Evolutionary conservation across 2,329 filamentous ascomycete genomes (phyloP).

Genomic region (Tolypocladium nubicola): DNA sequence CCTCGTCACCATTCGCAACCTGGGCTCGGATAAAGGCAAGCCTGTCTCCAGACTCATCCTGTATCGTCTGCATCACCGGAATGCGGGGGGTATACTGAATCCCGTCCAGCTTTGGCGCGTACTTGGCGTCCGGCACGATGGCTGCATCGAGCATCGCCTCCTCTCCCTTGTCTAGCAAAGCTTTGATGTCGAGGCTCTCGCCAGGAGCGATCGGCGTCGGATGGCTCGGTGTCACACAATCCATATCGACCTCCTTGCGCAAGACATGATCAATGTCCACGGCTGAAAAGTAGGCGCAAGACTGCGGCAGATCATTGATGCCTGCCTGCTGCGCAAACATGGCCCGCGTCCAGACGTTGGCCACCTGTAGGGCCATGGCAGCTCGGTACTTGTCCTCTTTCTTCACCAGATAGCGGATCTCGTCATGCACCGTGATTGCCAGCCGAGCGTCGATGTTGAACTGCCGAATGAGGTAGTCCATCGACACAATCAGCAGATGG

Average conservation of each 20-base stretch:
- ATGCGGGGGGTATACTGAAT: constrained; percentile 60
- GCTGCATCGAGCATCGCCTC: constrained; percentile 58
- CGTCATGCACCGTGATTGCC: constrained; percentile 91
- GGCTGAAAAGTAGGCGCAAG: constrained; percentile 90
- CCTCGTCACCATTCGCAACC: constrained; percentile 62
- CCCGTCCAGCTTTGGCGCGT: constrained; percentile 46
- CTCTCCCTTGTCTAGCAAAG: constrained; percentile 65
- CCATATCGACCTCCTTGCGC: constrained; percentile 97
- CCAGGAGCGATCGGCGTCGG: constrained; percentile 67
- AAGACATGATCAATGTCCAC: constrained; percentile 92
- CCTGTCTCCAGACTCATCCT: constrained; percentile 33
- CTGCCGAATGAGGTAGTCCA: constrained; percentile 84
- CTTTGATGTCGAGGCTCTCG: constrained; percentile 72
- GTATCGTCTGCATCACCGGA: constrained; percentile 70
- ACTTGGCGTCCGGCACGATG: constrained; percentile 41
- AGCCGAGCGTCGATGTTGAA: constrained; percentile 81
- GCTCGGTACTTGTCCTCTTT: constrained; percentile 78
- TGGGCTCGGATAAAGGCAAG: constrained; percentile 71
- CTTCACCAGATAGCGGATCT: constrained; percentile 87
- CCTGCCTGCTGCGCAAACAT: constrained; percentile 98
- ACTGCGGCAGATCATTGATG: constrained; percentile 87
- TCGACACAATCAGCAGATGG: constrained; percentile 81
- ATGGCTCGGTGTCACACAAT: constrained; percentile 88
- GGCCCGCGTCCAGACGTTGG: constrained; percentile 92
- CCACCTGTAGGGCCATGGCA: constrained; percentile 85